These are phyloP conservation scores for Pyrus pyrifolia DNA, from an alignment of 306 rosid species.

Conservation along the genomic window DNA sequence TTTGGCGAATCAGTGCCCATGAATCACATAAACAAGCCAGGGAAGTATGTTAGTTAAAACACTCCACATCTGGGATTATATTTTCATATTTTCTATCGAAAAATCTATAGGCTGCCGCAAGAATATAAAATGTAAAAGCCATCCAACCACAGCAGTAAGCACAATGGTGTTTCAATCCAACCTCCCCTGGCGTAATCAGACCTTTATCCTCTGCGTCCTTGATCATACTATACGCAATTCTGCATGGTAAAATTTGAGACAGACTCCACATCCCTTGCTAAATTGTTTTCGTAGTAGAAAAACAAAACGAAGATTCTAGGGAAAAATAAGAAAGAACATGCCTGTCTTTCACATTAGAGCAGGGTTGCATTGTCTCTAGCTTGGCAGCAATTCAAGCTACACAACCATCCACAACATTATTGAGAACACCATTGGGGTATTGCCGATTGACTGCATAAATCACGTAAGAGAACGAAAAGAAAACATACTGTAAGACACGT, in stretches of 20 bases:
- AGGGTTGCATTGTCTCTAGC: slow-evolving; percentile 71
- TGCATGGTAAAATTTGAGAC: slow-evolving; percentile 17
- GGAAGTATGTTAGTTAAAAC: slow-evolving; percentile 14
- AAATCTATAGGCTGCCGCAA: not conserved
- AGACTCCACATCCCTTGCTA: not conserved
- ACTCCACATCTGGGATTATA: no score
- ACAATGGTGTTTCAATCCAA: not conserved
- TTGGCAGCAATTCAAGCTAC: slow-evolving; percentile 72
- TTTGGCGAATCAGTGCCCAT: slow-evolving; percentile 11
- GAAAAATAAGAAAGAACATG: not conserved
- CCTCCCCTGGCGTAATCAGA: slow-evolving; percentile 82
- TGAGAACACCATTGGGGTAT: slow-evolving; percentile 70
- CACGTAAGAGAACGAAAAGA: not conserved
- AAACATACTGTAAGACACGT: not conserved
- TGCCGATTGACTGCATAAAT: slow-evolving; percentile 49
- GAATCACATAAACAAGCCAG: slow-evolving; percentile 10
- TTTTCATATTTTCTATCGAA: no score
- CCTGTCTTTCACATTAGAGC: slow-evolving; percentile 77
- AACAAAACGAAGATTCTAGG: not conserved
- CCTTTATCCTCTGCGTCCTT: slow-evolving; percentile 79
- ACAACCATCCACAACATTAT: slow-evolving; percentile 62
- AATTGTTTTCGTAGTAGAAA: not conserved
- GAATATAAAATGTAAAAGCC: no score
- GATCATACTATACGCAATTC: slow-evolving; percentile 74
- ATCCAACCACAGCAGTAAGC: no score